Evolutionary conservation across 2,329 filamentous ascomycete species (phyloP).

Genomic region (Scedosporium apiospermum): DNA sequence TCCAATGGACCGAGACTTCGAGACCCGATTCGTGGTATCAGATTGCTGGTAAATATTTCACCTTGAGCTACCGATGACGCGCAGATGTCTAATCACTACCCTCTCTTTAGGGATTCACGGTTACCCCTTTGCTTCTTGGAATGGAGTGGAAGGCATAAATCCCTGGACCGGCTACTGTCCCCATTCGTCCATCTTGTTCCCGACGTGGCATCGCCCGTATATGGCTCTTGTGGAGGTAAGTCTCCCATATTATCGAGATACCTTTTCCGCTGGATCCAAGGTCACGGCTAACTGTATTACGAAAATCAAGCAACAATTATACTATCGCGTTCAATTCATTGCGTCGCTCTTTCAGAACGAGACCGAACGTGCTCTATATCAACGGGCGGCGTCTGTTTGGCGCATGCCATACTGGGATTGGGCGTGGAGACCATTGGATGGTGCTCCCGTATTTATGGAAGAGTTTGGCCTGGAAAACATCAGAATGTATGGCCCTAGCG

Average conservation of each 20-base stretch:
- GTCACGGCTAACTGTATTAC: neutral
- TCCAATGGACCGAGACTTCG: constrained; percentile 58
- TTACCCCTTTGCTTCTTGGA: constrained; percentile 52
- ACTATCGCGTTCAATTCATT: constrained; percentile 21
- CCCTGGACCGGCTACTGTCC: constrained; percentile 60
- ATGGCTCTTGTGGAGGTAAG: constrained; percentile 50
- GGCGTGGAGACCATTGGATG: constrained; percentile 38
- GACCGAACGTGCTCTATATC: constrained; percentile 37
- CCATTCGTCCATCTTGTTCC: constrained; percentile 67
- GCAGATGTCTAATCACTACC: neutral
- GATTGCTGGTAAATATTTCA: constrained; percentile 51
- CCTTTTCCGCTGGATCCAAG: neutral
- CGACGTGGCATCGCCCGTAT: constrained; percentile 78
- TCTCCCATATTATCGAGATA: neutral
- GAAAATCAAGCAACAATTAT: constrained; percentile 9
- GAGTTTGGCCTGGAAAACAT: constrained; percentile 39
- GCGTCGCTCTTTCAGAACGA: constrained; percentile 37
- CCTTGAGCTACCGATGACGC: neutral
- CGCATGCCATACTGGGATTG: constrained; percentile 53
- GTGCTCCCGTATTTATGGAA: constrained; percentile 35
- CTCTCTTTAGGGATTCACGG: constrained; percentile 62
- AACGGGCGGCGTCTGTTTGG: constrained; percentile 38
- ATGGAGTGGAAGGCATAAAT: constrained; percentile 33
- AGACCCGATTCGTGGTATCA: constrained; percentile 65
- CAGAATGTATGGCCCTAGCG: constrained; percentile 45